These are phyloP conservation scores for Xerocomus alliaceus DNA, from an alignment of 1,284 basidiomycete species.

Conservation along the genomic window DNA sequence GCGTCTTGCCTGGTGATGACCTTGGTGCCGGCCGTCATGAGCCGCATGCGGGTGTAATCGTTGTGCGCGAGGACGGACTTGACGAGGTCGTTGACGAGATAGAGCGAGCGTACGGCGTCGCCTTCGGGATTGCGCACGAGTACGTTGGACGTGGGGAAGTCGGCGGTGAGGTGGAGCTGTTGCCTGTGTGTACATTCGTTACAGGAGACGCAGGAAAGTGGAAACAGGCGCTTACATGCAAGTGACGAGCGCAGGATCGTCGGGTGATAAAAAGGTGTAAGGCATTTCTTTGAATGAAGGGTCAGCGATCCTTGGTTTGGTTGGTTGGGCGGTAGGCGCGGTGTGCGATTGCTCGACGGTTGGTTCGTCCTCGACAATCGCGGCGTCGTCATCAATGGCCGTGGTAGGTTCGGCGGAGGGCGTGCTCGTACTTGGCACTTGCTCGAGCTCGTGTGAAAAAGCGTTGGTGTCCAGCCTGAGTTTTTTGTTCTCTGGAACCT, in stretches of 20 bases:
- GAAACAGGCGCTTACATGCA: conserved; percentile 61
- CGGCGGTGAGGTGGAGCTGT: conserved; percentile 75
- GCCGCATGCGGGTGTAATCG: conserved; percentile 84
- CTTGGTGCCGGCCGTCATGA: conserved; percentile 93
- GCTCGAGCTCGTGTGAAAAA: conserved; percentile 5
- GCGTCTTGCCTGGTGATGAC: conserved; percentile 76
- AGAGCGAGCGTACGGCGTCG: conserved; percentile 82
- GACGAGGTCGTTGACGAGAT: conserved; percentile 88
- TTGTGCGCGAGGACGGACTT: conserved; percentile 83
- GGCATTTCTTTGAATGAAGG: conserved; percentile 88
- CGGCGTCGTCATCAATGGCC: conserved; percentile 9
- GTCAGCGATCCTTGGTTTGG: conserved; percentile 44
- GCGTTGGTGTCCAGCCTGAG: conserved; percentile 47
- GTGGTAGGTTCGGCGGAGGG: conserved; percentile 13
- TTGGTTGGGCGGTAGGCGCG: not conserved
- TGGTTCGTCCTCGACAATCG: conserved; percentile 25
- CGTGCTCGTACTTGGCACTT: conserved; percentile 18
- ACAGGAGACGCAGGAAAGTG: no score
- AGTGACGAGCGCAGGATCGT: conserved; percentile 72
- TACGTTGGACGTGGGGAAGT: conserved; percentile 79
- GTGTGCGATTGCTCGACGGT: not conserved
- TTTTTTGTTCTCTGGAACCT: conserved; percentile 55
- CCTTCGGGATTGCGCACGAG: conserved; percentile 90
- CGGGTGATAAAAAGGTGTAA: conserved; percentile 78
- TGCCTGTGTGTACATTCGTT: conserved; percentile 51